These are phyloP conservation scores for Populus hybrid DNA, from an alignment of 441 rosid species.

Conservation along the genomic window DNA sequence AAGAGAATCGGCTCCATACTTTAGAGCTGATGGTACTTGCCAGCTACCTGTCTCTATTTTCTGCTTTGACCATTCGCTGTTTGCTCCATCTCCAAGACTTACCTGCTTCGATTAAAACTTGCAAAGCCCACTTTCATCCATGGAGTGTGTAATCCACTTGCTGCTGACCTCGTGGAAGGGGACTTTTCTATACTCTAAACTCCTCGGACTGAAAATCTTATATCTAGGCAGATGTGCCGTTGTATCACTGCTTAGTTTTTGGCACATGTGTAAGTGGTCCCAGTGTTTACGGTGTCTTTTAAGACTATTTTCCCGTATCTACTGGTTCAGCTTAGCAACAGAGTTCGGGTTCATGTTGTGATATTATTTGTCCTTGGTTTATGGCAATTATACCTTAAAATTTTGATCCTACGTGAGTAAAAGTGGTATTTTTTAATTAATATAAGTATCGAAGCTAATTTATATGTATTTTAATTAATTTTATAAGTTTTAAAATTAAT, in stretches of 20 bases:
- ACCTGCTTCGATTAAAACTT: not conserved
- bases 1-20: not conserved
- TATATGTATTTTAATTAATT: rapidly evolving
- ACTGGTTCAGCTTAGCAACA: too few species aligned
- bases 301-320: too few species aligned
- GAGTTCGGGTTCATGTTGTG: too few species aligned
- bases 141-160: not conserved
- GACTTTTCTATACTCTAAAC: not conserved
- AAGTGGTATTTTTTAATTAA: too few species aligned
- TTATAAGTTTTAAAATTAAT: rapidly evolving
- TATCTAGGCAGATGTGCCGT: too few species aligned
- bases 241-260: too few species aligned
- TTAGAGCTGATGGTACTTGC: not conserved
- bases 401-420: too few species aligned
- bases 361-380: too few species aligned
- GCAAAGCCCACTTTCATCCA: not conserved
- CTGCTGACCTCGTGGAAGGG: not conserved
- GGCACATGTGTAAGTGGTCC: too few species aligned
- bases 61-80: not conserved
- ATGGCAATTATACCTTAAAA: too few species aligned
- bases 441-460: rapidly evolving
- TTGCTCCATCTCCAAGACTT: not conserved
- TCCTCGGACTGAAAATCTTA: not conserved
- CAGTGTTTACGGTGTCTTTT: too few species aligned
- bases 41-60: not conserved